Evolutionary conservation across 2,329 filamentous ascomycete species (phyloP).

Genomic region (Colletotrichum orbiculare): DNA sequence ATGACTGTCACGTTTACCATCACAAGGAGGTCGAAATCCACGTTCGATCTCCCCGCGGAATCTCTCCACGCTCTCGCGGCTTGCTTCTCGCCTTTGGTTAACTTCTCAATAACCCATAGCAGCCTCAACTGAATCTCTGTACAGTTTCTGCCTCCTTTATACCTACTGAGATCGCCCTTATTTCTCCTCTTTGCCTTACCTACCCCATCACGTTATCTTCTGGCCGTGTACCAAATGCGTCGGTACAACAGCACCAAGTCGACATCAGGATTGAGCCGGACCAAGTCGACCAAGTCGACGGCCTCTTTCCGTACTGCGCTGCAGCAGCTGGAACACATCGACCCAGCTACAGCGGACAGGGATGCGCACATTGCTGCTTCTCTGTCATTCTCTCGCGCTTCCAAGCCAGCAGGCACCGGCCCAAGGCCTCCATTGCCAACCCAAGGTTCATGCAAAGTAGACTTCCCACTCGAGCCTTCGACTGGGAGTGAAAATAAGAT

Average conservation of each 20-base stretch:
- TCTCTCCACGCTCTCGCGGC: constrained; percentile 15
- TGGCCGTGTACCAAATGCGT: constrained; percentile 51
- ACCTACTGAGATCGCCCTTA: constrained; percentile 17
- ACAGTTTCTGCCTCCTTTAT: constrained; percentile 18
- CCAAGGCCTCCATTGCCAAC: constrained; percentile 43
- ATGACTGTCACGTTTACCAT: background rate
- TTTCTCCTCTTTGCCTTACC: background rate
- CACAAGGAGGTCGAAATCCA: background rate
- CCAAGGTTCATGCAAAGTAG: too few species aligned
- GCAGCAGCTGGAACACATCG: constrained; percentile 58
- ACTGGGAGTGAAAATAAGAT: constrained; percentile 21
- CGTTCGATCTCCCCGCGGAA: background rate
- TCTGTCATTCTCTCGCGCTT: constrained; percentile 68
- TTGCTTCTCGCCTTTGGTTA: constrained; percentile 37
- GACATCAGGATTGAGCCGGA: constrained; percentile 57
- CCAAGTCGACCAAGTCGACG: constrained; percentile 58
- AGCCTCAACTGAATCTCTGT: constrained; percentile 37
- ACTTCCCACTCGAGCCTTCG: too few species aligned
- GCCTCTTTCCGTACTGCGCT: constrained; percentile 57
- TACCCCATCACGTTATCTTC: background rate
- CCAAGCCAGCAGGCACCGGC: constrained; percentile 49
- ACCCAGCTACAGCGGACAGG: constrained; percentile 60
- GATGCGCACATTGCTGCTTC: constrained; percentile 73
- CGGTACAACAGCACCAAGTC: constrained; percentile 60
- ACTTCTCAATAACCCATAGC: constrained; percentile 25